A percentile compares a stretch with the other conserved stretches of the same genome.
Evolutionary conservation across 2,329 filamentous ascomycete genomes (phyloP).

Genomic region (Sporothrix schenckii): DNA sequence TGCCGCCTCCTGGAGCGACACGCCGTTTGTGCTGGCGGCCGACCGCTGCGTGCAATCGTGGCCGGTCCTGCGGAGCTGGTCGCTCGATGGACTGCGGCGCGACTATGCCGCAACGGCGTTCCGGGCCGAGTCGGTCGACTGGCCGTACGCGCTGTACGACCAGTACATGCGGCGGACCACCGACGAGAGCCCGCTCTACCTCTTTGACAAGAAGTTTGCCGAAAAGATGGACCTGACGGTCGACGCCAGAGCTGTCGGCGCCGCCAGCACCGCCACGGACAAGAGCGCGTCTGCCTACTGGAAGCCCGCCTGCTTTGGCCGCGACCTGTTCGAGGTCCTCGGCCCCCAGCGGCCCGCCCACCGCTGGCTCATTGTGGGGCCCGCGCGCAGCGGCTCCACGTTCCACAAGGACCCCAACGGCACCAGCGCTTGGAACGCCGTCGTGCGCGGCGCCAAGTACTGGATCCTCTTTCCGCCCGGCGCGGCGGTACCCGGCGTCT

Average conservation of each 20-base stretch:
- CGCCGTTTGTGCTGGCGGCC: constrained; percentile 80
- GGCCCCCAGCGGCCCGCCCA: constrained; percentile 79
- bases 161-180: constrained; percentile 77
- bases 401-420: constrained; percentile 85
- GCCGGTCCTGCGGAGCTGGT: constrained; percentile 78
- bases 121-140: constrained; percentile 90
- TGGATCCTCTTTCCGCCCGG: constrained; percentile 97
- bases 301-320: constrained; percentile 80
- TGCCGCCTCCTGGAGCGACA: constrained; percentile 71
- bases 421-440: constrained; percentile 89
- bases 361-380: constrained; percentile 90
- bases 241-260: constrained; percentile 51
- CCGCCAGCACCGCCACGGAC: constrained; percentile 47
- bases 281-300: constrained; percentile 63
- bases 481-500: constrained; percentile 81
- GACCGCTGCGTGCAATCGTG: constrained; percentile 70
- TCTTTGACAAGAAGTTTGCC: constrained; percentile 86
- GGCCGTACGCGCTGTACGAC: constrained; percentile 79
- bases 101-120: constrained; percentile 72
- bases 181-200: constrained; percentile 89
- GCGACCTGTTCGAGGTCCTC: constrained; percentile 81
- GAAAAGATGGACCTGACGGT: constrained; percentile 78
- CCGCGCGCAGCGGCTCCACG: constrained; percentile 83
- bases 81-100: constrained; percentile 64
- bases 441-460: constrained; percentile 87